phyloP scores from a whole-genome alignment of 148 eudicot genomes.

The Arctostaphylos glauca region DNA sequence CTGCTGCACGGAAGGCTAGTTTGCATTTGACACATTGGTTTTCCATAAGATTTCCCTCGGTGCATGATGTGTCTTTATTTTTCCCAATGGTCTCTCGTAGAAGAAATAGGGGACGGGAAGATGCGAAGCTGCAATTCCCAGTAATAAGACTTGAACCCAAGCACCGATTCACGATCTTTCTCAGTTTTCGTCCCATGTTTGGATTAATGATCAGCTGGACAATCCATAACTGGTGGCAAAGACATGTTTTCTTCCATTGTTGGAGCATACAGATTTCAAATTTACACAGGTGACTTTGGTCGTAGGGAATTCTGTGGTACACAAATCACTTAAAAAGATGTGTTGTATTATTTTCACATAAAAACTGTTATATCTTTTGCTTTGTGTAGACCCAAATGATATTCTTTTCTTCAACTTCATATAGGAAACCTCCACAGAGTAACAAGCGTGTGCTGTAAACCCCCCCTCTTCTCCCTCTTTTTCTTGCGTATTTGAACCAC shows the following conservation, averaged over 20 bases:
- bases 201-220: not conserved
- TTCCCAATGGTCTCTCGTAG: too few species aligned
- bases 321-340: not conserved
- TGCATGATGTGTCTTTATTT: too few species aligned
- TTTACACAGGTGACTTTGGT: not conserved
- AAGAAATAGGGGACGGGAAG: not conserved
- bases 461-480: too few species aligned
- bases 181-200: too few species aligned
- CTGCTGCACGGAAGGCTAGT: not conserved
- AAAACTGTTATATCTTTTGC: not conserved
- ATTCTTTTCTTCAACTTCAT: not conserved
- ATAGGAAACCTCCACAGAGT: too few species aligned
- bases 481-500: too few species aligned
- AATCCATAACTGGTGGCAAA: not conserved
- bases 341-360: not conserved
- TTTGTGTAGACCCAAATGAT: not conserved
- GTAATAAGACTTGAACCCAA: not conserved
- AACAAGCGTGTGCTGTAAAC: too few species aligned
- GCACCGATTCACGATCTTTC: not conserved
- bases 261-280: not conserved
- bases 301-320: not conserved
- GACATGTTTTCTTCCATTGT: not conserved
- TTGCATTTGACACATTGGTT: not conserved
- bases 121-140: not conserved
- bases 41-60: not conserved